phyloP scores from a whole-genome alignment of 1,284 basidiomycete species.

The Fomitopsis pinicola region DNA sequence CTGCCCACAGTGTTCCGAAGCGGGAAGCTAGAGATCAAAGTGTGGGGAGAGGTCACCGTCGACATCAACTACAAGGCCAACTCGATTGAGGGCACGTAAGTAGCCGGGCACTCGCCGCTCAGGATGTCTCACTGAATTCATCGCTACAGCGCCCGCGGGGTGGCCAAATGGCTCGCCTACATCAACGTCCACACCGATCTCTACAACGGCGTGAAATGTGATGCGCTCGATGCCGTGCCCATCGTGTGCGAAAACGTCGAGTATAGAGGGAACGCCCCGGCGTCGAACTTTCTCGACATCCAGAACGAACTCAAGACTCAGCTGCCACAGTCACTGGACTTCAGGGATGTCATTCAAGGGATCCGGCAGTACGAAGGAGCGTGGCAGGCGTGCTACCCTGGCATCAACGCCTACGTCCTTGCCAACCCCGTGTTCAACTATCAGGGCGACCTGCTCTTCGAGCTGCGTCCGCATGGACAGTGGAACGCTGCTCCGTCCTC shows the following conservation, averaged over 20 bases:
- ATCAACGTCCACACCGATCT: constrained; percentile 13
- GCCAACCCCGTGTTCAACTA: constrained; percentile 11
- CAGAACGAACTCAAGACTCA: not conserved
- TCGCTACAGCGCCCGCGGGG: constrained; percentile 13
- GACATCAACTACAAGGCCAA: constrained; percentile 18
- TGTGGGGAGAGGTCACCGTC: constrained; percentile 24
- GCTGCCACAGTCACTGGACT: constrained; percentile 6
- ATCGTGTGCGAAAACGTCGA: constrained; percentile 12
- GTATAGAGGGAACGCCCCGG: constrained; percentile 6
- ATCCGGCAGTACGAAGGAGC: constrained; percentile 10
- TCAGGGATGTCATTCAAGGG: constrained; percentile 6
- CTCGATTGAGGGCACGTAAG: constrained; percentile 18
- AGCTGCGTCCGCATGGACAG: constrained; percentile 4
- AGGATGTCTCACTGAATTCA: not conserved
- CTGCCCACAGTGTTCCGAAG: constrained; percentile 23
- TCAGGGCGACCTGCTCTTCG: constrained; percentile 11
- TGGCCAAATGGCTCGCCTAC: constrained; percentile 18
- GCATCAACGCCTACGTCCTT: constrained; percentile 5
- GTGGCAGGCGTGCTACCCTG: constrained; percentile 8
- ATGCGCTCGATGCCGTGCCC: constrained; percentile 13
- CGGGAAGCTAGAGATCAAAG: constrained; percentile 22
- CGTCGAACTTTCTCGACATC: not conserved
- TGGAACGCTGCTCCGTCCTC: not conserved
- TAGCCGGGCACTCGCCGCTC: not conserved
- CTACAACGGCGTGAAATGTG: constrained; percentile 13